Base-by-base conservation (phyloP, 2,329 filamentous ascomycete species). In the Sarocladium brachiariae region DNA sequence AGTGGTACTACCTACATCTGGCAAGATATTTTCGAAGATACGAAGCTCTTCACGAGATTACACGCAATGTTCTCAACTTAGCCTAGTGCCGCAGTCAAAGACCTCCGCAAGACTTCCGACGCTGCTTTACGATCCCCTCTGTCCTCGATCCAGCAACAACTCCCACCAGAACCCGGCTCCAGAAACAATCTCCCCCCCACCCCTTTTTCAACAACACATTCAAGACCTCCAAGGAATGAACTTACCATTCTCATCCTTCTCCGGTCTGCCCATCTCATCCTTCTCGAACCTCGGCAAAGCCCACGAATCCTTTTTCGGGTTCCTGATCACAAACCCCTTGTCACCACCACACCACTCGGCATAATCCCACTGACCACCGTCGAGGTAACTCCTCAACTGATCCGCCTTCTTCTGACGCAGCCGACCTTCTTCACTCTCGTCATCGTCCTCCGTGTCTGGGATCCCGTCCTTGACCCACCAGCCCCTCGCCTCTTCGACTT, bases 281-380 rank as follows among this genome's bases (percentile, higher is more conserved):
- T 23, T 31, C 27, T 34, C 49, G 10, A 30, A 38, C 37, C 23
- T 34, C 16, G 49, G 49, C 37, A 50, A 16, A n/a, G 49, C 49
- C 49, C 49, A 50, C 5, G 14, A 16, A 16, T 33, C 49, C 19
- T 35, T 19, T 31, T 37, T 49, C 31, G 10, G 5, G 19, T 49
- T 49, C 18, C 23, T 50, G 14, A 18, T 33, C 34, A 52, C 51
- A 14, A 49, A 39, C 13, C 10, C 45, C 18, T 23, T 43, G 23
- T 47, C 18, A 4, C 37, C 38, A 6, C 45, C 51, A 7, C 49
- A 24, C 24, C 24, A 49, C 18, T 52, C 51, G 13, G 19, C 25
- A 8, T 30, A 33, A 14, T 49, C 25, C 19, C 11, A 30, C 46
- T n/a, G 43, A 3, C 25, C 23, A 21, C 24, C 46, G 5, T 19